Evolutionary conservation across 148 eudicot species (phyloP).

Genomic region (Gaultheria prostrata): DNA sequence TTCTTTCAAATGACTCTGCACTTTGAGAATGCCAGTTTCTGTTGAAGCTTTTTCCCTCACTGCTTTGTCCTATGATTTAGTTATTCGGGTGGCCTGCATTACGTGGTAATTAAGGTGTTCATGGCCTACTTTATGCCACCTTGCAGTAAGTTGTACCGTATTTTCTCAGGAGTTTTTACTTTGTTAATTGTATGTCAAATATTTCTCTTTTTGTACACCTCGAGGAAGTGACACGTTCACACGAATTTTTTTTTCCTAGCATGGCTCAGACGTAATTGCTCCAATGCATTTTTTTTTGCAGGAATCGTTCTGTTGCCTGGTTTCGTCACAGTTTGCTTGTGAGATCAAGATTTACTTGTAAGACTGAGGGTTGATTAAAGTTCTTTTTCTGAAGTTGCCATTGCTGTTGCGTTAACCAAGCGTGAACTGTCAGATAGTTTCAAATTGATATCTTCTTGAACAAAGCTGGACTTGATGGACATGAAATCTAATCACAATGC

Average conservation of each 20-base stretch:
- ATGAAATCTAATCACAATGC: conserved; percentile 48
- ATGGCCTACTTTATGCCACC: conserved; percentile 3
- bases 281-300: conserved; percentile 14
- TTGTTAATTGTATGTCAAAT: neutral
- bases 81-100: neutral
- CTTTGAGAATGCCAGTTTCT: neutral
- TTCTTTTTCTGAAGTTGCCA: neutral
- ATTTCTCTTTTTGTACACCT: neutral
- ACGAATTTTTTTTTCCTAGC: neutral
- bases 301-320: conserved; percentile 18
- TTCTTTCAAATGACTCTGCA: neutral
- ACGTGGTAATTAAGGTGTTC: neutral
- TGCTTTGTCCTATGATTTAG: neutral
- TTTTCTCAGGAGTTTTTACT: neutral
- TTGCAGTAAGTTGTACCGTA: neutral
- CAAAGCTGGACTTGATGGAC: conserved; percentile 59
- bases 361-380: conserved; percentile 48
- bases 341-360: conserved; percentile 28
- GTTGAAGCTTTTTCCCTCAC: neutral
- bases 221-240: too few species aligned
- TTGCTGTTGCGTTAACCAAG: conserved; percentile 16
- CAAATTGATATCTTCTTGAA: conserved; percentile 1
- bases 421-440: conserved; percentile 14
- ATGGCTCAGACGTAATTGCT: neutral
- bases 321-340: conserved; percentile 3